Evolutionary conservation across 75 land plant species (phyloP), one percentile per base, ranked within the genome.

Genomic region (Cunninghamia lanceolata): DNA sequence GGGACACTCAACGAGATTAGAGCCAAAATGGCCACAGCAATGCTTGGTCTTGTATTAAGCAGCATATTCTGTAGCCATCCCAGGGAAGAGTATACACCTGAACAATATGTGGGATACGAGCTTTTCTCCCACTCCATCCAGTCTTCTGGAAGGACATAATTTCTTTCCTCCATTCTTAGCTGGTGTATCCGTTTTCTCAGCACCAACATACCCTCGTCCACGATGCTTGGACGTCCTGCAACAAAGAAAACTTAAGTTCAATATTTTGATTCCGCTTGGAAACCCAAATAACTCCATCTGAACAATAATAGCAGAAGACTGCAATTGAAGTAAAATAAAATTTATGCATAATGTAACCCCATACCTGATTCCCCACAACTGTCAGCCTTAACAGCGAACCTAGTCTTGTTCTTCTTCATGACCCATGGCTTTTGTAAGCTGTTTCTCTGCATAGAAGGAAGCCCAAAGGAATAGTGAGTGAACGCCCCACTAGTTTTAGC

Each of bases 111-210:
- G 3, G 85, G 34, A 11, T 87, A 89, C 39, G 47, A 88, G 0
- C 16, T 76, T 85, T 90, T 90, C 86, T 92, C 93, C 93, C 91
- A 92, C 2, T 86, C 89, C 87, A 85, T 87, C 91, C 93, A 92
- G 42, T 88, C 47, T 52, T 84, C 11, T 16, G 90, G 90, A 28
- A 87, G 87, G 10, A 19, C 1, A 47, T 74, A 78, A 85, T 80
- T 88, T 42, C 59, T 81, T 86, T 92, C 93, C 30, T 77, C 78
- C 87, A 86, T 85, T 85, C 87, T 90, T 82, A 89, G 83, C 71
- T 92, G 88, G 43, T 88, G 89, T 13, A 90, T 89, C 40, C 90
- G 47, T 85, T 74, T 90, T 73, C 90, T 30, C 25, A 92, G 88
- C 15, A 89, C 88, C 2, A 89, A 71, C 88, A 90, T 85, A 71